Conservation (phyloP, 192 early-diverging fungal species). For the Lobosporangium transversale region DNA sequence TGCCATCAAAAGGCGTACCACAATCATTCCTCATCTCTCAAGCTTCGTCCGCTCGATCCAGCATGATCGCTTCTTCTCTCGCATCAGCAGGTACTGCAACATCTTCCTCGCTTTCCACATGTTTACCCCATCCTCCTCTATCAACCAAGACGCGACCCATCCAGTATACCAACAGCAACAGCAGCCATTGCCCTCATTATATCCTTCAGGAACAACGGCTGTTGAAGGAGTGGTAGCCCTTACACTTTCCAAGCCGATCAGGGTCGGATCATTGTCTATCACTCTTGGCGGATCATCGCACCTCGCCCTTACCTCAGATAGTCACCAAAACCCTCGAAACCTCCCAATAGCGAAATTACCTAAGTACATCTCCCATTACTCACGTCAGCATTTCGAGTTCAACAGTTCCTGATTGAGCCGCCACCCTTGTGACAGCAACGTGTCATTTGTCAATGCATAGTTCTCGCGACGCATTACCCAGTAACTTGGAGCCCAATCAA, state of each 20-base stretch:
- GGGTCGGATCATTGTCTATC: conserved; percentile 8
- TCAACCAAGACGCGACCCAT: no score
- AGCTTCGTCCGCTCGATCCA: no score
- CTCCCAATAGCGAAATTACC: neutral
- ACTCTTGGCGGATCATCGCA: conserved; percentile 12
- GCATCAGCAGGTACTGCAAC: no score
- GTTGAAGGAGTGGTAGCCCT: conserved; percentile 10
- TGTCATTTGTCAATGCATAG: no score
- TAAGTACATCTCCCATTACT: conserved; percentile 1
- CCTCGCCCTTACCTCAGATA: neutral
- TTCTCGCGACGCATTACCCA: no score
- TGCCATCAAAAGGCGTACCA: no score
- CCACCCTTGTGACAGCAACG: conserved; percentile 8
- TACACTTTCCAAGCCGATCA: conserved; percentile 15
- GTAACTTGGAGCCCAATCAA: neutral
- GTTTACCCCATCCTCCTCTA: no score
- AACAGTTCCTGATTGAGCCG: conserved; percentile 18
- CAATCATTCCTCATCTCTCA: no score
- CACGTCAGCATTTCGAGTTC: conserved; percentile 15
- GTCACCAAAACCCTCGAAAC: neutral
- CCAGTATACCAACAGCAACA: no score
- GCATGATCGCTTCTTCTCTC: no score
- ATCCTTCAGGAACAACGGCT: neutral
- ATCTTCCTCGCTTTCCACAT: no score
- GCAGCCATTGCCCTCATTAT: no score